Evolutionary conservation across 139 green algal genomes (phyloP), one percentile per base, ranked within the genome.

Genomic region (Picochlorum sp.): DNA sequence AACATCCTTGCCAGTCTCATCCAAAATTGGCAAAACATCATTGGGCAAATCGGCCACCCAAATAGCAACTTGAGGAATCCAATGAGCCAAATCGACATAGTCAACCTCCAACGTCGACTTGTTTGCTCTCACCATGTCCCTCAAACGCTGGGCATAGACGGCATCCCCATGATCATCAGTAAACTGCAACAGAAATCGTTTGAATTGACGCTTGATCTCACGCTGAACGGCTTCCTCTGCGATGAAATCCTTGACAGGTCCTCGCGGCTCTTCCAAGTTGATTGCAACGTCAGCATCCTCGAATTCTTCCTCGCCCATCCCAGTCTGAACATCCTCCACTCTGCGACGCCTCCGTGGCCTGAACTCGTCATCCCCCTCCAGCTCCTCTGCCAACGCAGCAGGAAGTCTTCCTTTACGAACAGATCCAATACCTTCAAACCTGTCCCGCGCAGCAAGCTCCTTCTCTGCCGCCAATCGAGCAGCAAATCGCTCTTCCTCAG

Each of bases 1-100:
- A 47, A 84, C 78, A 60, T 74, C 59, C 45, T 74, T 63, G 21
- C 78, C 79, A 2, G 69, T 62, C 49, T 83, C 67, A 68, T 90
- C 65, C 30, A 97, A 76, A n/a, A 96, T 68, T 18, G 77, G 66
- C 37, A 99, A 71, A 77, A 96, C 85, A 50, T 74, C 58, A 18
- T 66, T 66, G 1, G 94, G 94, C 8, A 73, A 70, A 58, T 96
- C 88, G 3, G 89, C 85, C 60, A 92, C 58, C 80, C 83, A 96
- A 51, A 95, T 84, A 32, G 86, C 87, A 21, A 97, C 68, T 7
- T 80, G 66, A 10, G 66, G 71, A 24, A 81, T 68, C 15, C 69
- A 69, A 41, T 61, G 65, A 23, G 72, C 72, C 62, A 98, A 80
- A 75, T 99, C 78, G 23, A 66, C 46, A 71, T 90, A 98, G 61